Base-by-base conservation (phyloP, 768 basidiomycete genomes). In the Crucibulum laeve region DNA sequence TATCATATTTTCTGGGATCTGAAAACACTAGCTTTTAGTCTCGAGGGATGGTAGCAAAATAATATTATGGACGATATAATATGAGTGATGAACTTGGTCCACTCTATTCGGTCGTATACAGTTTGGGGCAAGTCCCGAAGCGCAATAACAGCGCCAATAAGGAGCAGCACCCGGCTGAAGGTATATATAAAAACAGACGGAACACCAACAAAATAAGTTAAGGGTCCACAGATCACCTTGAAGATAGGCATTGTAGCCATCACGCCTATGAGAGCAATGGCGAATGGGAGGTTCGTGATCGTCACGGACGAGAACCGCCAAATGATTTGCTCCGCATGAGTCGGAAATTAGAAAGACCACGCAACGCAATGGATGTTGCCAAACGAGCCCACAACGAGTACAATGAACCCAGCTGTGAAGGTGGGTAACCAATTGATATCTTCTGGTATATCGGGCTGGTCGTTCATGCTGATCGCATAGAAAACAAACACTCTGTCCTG, bases 311-410 rank as follows among this genome's bases (percentile, higher is more conserved):
- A 48, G 1, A 47, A 38, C 18, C 50, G 50, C 61, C 61, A 62
- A 19, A 56, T 21, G 47, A 18, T 42, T 18, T 5, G 23, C 43
- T 51, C 46, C 1, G 21, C 25, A 4, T 38, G 18, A 2, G 54
- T 46, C 1, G 56, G 53, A 30, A 62, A 62, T 11, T 24, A 3
- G 14, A 54, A 51, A 40, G 46, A 44, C 61, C 60, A 61, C 11
- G 54, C 58, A 4, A 50, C 35, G 39, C 53, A 57, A 36, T 63
- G 61, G 15, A 62, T 46, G 10, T 6, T 6, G 18, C 35, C 35
- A 18, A 36, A 36, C 18, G 18, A 6, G 6, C 7, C 35, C 10
- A 7, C 17, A 8, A 30, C 28, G 28, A 30, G n/a, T 8, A 30
- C 8, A n/a, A 30, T n/a, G 28, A 30, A 30, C n/a, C 8, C 28